phyloP scores from a whole-genome alignment of 495 filamentous ascomycete species.

The Staphylotrichum longicolle region DNA sequence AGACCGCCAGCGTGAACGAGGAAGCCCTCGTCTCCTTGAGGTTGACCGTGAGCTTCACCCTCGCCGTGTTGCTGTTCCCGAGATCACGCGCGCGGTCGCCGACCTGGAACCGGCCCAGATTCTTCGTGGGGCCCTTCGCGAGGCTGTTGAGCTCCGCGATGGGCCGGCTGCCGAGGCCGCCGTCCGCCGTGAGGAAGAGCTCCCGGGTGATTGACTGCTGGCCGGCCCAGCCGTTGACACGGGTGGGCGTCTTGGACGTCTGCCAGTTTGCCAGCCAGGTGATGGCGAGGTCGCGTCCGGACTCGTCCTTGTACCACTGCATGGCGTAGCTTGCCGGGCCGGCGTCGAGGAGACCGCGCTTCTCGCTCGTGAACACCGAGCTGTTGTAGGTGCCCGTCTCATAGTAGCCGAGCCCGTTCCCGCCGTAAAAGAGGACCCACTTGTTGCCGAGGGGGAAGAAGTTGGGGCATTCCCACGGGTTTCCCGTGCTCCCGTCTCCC shows the following conservation, averaged over 20 bases:
- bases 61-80: not conserved
- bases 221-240: constrained; percentile 10
- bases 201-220: constrained; percentile 13
- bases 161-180: constrained; percentile 10
- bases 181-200: constrained; percentile 9
- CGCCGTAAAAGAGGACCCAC: constrained; percentile 12
- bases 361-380: constrained; percentile 9
- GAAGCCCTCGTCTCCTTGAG: constrained; percentile 1
- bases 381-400: constrained; percentile 12
- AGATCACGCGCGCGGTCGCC: not conserved
- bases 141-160: constrained; percentile 10
- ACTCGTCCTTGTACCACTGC: constrained; percentile 14
- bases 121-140: not conserved
- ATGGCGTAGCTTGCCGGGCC: constrained; percentile 12
- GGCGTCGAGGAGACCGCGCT: constrained; percentile 9
- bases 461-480: constrained; percentile 12
- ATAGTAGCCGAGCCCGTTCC: not conserved
- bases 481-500: not conserved
- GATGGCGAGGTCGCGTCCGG: constrained; percentile 11
- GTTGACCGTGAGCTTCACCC: constrained; percentile 9
- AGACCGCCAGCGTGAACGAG: constrained; percentile 6
- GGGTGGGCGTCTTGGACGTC: constrained; percentile 2
- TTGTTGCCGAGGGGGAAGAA: constrained; percentile 9
- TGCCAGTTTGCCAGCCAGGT: constrained; percentile 10
- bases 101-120: constrained; percentile 1